Evolutionary conservation across 2,329 filamentous ascomycete species (phyloP).

Genomic region (Fonsecaea pugnacius): DNA sequence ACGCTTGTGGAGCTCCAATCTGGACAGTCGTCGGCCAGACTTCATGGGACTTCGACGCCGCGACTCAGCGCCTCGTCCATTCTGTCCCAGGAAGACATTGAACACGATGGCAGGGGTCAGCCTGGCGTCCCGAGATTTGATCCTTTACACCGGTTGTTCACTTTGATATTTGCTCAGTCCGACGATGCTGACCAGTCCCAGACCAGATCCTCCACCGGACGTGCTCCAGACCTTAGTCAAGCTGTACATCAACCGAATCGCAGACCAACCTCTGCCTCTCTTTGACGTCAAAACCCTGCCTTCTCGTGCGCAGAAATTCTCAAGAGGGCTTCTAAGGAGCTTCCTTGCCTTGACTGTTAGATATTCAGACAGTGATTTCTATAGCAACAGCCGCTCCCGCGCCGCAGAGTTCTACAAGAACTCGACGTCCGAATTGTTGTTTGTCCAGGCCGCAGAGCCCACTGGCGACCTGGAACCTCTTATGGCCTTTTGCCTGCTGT

Average conservation of each 20-base stretch:
- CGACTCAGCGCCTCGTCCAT: constrained; percentile 4
- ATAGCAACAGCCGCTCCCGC: constrained; percentile 34
- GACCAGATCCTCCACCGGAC: constrained; percentile 46
- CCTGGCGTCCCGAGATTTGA: constrained; percentile 1
- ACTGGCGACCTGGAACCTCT: constrained; percentile 19
- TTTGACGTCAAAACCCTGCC: constrained; percentile 43
- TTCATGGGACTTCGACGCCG: constrained; percentile 22
- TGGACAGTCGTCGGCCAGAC: constrained; percentile 26
- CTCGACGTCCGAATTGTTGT: constrained; percentile 37
- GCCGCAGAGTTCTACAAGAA: constrained; percentile 44
- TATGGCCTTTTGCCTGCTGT: constrained; percentile 32
- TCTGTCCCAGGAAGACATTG: not conserved
- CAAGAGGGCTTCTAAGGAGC: constrained; percentile 42
- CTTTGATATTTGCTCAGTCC: constrained; percentile 5
- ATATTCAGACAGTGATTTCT: constrained; percentile 45
- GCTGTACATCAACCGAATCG: constrained; percentile 54
- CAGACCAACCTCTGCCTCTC: constrained; percentile 56
- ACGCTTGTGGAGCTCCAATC: constrained; percentile 21
- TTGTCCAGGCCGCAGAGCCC: constrained; percentile 22
- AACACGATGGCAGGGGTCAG: not conserved
- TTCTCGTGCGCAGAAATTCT: constrained; percentile 45
- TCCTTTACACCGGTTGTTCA: constrained; percentile 12
- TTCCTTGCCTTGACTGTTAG: constrained; percentile 52
- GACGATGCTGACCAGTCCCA: constrained; percentile 32
- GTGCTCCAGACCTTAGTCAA: constrained; percentile 47